Evolutionary conservation across 2,329 filamentous ascomycete genomes (phyloP), one percentile per base, ranked within the genome.

Genomic region (Hansfordia pulvinata): DNA sequence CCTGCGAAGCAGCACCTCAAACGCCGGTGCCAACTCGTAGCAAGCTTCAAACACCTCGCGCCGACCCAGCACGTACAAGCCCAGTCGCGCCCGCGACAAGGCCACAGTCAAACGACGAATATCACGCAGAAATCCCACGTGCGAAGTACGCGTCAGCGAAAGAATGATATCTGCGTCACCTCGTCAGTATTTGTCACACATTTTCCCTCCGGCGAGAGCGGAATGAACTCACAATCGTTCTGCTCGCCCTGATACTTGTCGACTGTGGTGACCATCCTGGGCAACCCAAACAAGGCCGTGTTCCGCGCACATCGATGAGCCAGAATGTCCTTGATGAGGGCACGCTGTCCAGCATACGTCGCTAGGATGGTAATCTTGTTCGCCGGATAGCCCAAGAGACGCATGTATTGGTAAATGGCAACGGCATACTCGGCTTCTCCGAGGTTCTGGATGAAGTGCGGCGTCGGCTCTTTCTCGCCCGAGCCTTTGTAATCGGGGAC

Each of bases 181-280:
- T 32, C 30, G 25, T 23, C 13, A 17, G n/a, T 16, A 17, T 13
- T 5, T 17, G 6, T 5, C 10, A 10, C n/a, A n/a, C n/a, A n/a
- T n/a, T n/a, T n/a, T n/a, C n/a, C n/a, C n/a, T n/a, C n/a, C n/a
- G n/a, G n/a, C n/a, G n/a, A n/a, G n/a, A n/a, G n/a, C n/a, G n/a
- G n/a, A n/a, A 8, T 16, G 7, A 30, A 72, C 80, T 65, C 65
- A 90, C 83, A 96, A 46, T 98, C 90, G 53, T 98, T 98, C 55
- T 98, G 90, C 61, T 98, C 90, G 49, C 90, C 92, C 58, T 98
- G 90, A 46, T 96, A 98, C 52, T 93, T 94, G 58, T 98, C 90
- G 35, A 98, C 88, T 5, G 92, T 98, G 4, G 83, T 86, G 16
- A 98, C 83, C 28, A 80, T 77, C 52, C 77, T 80, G 11, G 90